A percentile compares a stretch with the other conserved stretches of the same genome.
Evolutionary conservation across 345 rosid genomes (phyloP).

Genomic region (Gossypium ekmanianum): DNA sequence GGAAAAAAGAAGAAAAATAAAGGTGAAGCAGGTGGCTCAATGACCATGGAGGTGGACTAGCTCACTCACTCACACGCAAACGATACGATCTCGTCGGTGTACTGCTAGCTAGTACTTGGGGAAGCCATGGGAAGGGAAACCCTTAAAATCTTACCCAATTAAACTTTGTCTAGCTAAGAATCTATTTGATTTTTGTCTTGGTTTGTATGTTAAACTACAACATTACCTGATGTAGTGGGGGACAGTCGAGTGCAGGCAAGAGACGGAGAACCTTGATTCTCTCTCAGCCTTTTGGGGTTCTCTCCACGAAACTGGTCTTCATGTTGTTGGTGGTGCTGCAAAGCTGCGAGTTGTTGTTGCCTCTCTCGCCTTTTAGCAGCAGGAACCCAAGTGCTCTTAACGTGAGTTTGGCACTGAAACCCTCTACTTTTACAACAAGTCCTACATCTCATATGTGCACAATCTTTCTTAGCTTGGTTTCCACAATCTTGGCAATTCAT

Average conservation of each 20-base stretch:
- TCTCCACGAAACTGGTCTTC: constrained; percentile 44
- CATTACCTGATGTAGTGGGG: constrained; percentile 22
- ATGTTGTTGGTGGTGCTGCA: constrained; percentile 34
- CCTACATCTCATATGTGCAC: constrained; percentile 81
- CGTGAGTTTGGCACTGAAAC: constrained; percentile 82
- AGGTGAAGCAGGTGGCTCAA: constrained; percentile 22
- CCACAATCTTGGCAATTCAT: constrained; percentile 98
- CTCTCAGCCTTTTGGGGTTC: constrained; percentile 56
- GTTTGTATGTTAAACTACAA: constrained; percentile 14
- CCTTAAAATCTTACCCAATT: constrained; percentile 26
- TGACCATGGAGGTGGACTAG: constrained; percentile 37
- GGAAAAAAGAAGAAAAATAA: constrained; percentile 14
- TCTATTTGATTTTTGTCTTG: constrained; percentile 1
- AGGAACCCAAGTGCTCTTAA: constrained; percentile 97
- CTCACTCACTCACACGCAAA: constrained; percentile 37
- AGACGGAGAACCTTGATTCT: constrained; percentile 35
- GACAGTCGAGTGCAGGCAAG: constrained; percentile 30
- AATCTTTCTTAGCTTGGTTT: constrained; percentile 96
- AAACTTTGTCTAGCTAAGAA: constrained; percentile 19
- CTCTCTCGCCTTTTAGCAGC: constrained; percentile 87
- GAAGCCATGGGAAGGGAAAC: neutral
- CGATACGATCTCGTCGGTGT: constrained; percentile 26
- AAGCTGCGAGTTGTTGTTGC: constrained; percentile 59
- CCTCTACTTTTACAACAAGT: constrained; percentile 99
- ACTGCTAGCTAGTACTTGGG: neutral